Percentiles rank a stretch among this genome's conserved stretches.
phyloP scores from a whole-genome alignment of 768 basidiomycete species.

The Tricholoma furcatifolium region DNA sequence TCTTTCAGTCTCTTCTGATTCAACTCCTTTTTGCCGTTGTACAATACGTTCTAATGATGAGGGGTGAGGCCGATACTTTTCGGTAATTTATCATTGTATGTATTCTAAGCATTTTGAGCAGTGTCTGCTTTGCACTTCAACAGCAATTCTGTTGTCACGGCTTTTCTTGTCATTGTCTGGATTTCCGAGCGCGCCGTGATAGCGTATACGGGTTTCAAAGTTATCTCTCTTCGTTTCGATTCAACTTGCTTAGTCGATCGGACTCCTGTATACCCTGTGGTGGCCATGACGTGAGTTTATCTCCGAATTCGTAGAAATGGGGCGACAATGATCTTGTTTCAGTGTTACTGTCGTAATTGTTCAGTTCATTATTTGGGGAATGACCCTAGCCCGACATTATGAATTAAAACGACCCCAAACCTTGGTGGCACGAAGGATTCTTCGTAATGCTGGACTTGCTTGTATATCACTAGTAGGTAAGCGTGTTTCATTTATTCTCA shows the following conservation, averaged over 20 bases:
- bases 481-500: neutral
- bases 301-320: neutral
- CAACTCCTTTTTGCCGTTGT: slow-evolving; percentile 13
- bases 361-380: slow-evolving; percentile 10
- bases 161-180: slow-evolving; percentile 3
- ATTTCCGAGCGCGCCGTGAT: slow-evolving; percentile 3
- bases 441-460: neutral
- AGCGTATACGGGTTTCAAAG: neutral
- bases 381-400: slow-evolving; percentile 2
- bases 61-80: slow-evolving; percentile 11
- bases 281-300: slow-evolving; percentile 8
- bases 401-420: neutral
- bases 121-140: slow-evolving; percentile 13
- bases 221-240: slow-evolving; percentile 4
- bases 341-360: slow-evolving; percentile 2
- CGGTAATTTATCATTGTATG: neutral
- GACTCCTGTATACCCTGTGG: slow-evolving; percentile 5
- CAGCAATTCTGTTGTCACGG: neutral
- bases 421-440: neutral
- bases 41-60: slow-evolving; percentile 16
- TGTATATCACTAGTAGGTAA: neutral
- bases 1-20: slow-evolving; percentile 14
- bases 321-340: neutral
- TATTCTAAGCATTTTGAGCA: neutral
- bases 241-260: slow-evolving; percentile 11